These are phyloP conservation scores for Ophiostoma ips DNA, from an alignment of 2,329 filamentous ascomycete species.

Conservation along the genomic window DNA sequence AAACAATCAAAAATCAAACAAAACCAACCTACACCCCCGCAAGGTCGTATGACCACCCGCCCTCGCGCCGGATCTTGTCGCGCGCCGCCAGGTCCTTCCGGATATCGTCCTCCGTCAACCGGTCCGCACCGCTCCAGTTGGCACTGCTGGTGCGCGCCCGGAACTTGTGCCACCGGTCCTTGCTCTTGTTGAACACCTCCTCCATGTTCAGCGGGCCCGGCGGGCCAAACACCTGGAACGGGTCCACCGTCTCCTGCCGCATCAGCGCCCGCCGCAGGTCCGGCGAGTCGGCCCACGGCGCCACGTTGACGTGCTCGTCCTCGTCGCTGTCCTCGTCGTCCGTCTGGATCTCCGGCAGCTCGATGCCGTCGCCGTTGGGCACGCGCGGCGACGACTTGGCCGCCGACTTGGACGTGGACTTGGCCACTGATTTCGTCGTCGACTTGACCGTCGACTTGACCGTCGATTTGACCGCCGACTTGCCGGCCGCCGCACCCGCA, in stretches of 20 bases:
- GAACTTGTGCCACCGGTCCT: constrained; percentile 76
- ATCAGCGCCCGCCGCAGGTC: constrained; percentile 63
- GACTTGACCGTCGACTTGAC: constrained; percentile 32
- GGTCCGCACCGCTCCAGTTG: constrained; percentile 77
- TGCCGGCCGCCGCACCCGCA: too few relatives aligned
- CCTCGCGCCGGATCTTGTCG: constrained; percentile 66
- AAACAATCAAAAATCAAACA: neutral
- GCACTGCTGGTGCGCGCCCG: constrained; percentile 84
- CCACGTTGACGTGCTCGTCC: constrained; percentile 36
- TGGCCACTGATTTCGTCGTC: constrained; percentile 41
- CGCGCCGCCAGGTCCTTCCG: constrained; percentile 64
- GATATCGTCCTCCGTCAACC: constrained; percentile 78
- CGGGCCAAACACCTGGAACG: constrained; percentile 74
- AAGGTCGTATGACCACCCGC: constrained; percentile 67
- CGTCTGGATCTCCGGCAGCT: constrained; percentile 87
- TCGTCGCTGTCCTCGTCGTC: constrained; percentile 64
- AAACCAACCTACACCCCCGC: constrained; percentile 28
- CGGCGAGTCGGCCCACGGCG: constrained; percentile 80
- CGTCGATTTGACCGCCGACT: neutral
- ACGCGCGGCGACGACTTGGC: constrained; percentile 67
- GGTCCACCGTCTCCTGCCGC: constrained; percentile 74
- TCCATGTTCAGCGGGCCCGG: constrained; percentile 87
- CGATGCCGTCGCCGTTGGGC: constrained; percentile 77
- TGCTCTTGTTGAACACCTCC: constrained; percentile 84
- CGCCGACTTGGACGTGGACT: constrained; percentile 42